Base-by-base conservation (phyloP, 306 rosid species). In the Medicago ruthenica region DNA sequence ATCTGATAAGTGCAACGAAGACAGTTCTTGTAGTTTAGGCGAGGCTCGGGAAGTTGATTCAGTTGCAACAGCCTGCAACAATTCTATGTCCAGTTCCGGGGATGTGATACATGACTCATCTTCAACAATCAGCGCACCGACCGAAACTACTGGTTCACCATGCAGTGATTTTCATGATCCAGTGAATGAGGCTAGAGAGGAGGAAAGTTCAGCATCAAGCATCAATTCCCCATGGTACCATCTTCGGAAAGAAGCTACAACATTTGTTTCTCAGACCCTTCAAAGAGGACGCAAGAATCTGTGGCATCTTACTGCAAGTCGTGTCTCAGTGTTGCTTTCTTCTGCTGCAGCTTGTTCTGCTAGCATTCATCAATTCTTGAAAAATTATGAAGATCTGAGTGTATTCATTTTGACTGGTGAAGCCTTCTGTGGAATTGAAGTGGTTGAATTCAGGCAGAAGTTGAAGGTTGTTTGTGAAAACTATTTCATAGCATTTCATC, bases 371-470 rank as follows among this genome's bases (percentile, higher is more conserved):
- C 99, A 92, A 80, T 92, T 96, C 80, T 89, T 96, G 92, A 96
- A 88, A 85, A 96, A 90, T 51, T 96, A 92, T 78, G 99, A 96
- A 88, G 99, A 96, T 82, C 89, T 96, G 65, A 83, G 82, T 70
- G 83, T 86, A 86, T 92, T 96, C 85, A 89, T 92, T 79, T 86
- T 96, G 91, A 89, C 94, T 66, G 99, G 99, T 75, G 99, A 96
- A 87, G 93, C 98, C 80, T 92, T 96, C 83, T 92, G 98, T 51
- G 99, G 99, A 79, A 82, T 86, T 82, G 98, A 96, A 85, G 99
- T 97, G n/a, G 89, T 74, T 87, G 99, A 96, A 55, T 92, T 96
- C 63, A 87, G 99, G 89, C 98, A 92, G 83, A 96, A 96, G 87
- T 78, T 92, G 77, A 96, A 96, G 91, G 86, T 60, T 45, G 97